Conservation (phyloP, 1,284 basidiomycete species). For the Cutaneotrichosporon curvatum region DNA sequence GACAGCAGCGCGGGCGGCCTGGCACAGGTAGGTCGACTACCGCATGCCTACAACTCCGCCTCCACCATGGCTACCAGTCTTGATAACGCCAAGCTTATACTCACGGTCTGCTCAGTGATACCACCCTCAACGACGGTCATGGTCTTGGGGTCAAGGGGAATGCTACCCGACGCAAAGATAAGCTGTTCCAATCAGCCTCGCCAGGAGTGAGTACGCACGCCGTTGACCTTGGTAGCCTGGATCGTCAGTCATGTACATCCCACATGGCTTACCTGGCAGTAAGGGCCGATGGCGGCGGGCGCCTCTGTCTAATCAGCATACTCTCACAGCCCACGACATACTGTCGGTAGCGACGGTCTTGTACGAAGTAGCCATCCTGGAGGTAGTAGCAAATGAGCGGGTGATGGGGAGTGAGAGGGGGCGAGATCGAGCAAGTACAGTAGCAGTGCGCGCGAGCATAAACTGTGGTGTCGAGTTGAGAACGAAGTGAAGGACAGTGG, state of each 20-base stretch:
- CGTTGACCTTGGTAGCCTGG: slow-evolving; percentile 77
- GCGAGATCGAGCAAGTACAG: no score
- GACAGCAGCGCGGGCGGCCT: no score
- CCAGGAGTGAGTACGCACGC: slow-evolving; percentile 42
- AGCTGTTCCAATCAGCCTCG: slow-evolving; percentile 40
- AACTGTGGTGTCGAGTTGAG: no score
- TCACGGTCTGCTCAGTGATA: slow-evolving; percentile 69
- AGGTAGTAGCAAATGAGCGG: no score
- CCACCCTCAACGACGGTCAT: slow-evolving; percentile 70
- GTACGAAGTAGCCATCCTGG: neutral
- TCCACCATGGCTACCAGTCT: no score
- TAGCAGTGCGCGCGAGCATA: no score
- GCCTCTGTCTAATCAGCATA: slow-evolving; percentile 54
- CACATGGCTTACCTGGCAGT: slow-evolving; percentile 51
- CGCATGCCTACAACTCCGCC: no score
- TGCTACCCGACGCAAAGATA: slow-evolving; percentile 83
- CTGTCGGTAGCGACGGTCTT: neutral
- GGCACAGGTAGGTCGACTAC: no score
- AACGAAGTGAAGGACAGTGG: no score
- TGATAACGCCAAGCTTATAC: slow-evolving; percentile 12
- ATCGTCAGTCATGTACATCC: neutral
- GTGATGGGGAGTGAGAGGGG: no score
- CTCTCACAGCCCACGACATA: neutral
- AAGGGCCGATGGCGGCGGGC: slow-evolving; percentile 80
- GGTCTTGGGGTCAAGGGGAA: slow-evolving; percentile 71